These are phyloP conservation scores for Sinapis alba DNA, from an alignment of 441 rosid species.

Conservation along the genomic window DNA sequence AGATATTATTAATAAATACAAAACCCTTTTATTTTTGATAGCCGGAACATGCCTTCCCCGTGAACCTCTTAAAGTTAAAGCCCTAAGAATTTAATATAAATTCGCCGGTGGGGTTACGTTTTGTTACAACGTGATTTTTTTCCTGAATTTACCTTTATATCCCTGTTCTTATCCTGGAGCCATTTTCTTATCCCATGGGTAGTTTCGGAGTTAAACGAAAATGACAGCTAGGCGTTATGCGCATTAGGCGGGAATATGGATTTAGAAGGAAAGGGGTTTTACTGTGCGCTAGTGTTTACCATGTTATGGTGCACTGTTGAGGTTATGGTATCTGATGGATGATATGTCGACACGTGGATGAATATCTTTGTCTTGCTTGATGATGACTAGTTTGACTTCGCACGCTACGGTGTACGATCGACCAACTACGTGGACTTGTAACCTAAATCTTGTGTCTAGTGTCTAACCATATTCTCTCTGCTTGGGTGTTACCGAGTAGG, in stretches of 20 bases:
- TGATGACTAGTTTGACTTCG: constrained; percentile 16
- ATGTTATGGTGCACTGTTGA: constrained; percentile 9
- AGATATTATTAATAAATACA: constrained; percentile 23
- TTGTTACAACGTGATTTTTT: constrained; percentile 30
- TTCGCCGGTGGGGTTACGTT: constrained; percentile 45
- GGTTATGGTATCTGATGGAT: constrained; percentile 19
- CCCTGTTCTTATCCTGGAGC: constrained; percentile 22
- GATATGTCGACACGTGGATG: constrained; percentile 8
- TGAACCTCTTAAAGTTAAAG: constrained; percentile 32
- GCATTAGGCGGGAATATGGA: constrained; percentile 36
- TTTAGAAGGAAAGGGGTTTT: neutral
- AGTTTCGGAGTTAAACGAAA: constrained; percentile 18
- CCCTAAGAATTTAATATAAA: constrained; percentile 26
- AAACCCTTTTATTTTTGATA: neutral
- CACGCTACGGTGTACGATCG: constrained; percentile 16
- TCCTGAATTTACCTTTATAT: neutral
- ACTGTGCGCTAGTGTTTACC: neutral
- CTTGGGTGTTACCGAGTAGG: neutral
- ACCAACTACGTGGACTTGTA: constrained; percentile 29
- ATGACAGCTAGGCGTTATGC: constrained; percentile 37
- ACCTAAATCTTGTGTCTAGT: constrained; percentile 33
- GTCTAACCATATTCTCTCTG: constrained; percentile 20
- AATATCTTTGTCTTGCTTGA: neutral
- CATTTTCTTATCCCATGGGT: constrained; percentile 25
- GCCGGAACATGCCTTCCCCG: constrained; percentile 36